phyloP scores from a whole-genome alignment of 176 grass and related monocot genomes.

The Rhynchospora tenuis region DNA sequence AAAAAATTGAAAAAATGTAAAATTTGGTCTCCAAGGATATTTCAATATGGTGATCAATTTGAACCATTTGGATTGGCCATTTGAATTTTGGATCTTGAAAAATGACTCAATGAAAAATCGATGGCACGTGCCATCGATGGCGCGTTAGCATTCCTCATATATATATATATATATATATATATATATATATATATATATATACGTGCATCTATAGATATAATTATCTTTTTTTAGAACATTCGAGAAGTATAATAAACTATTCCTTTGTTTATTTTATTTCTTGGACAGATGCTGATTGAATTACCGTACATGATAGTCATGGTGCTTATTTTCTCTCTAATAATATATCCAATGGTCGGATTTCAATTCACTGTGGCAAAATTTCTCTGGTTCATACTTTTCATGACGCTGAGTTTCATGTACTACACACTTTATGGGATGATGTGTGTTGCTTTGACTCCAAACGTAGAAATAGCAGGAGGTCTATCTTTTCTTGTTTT shows the following conservation, averaged over 20 bases:
- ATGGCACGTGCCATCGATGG: too few species aligned
- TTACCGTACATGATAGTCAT: constrained; percentile 34
- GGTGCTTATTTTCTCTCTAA: constrained; percentile 26
- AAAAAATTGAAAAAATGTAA: too few species aligned
- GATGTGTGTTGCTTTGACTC: constrained; percentile 46
- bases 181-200: not conserved
- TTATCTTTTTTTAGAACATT: not conserved
- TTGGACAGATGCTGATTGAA: constrained; percentile 37
- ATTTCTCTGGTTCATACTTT: constrained; percentile 37
- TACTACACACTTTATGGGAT: constrained; percentile 43
- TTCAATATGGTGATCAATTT: too few species aligned
- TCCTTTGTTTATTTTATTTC: not conserved
- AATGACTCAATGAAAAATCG: too few species aligned
- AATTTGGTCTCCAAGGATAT: too few species aligned
- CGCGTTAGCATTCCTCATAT: too few species aligned
- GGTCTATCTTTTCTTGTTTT: constrained; percentile 40
- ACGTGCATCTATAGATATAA: too few species aligned
- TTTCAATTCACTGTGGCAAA: constrained; percentile 32
- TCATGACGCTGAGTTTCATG: constrained; percentile 30
- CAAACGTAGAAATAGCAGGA: constrained; percentile 40
- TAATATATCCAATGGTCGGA: constrained; percentile 46
- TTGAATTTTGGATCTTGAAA: too few species aligned
- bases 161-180: not conserved
- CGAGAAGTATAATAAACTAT: not conserved
- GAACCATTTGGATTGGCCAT: too few species aligned